phyloP scores from a whole-genome alignment of 371 early-diverging fungal species.

The Mortierella sp. region DNA sequence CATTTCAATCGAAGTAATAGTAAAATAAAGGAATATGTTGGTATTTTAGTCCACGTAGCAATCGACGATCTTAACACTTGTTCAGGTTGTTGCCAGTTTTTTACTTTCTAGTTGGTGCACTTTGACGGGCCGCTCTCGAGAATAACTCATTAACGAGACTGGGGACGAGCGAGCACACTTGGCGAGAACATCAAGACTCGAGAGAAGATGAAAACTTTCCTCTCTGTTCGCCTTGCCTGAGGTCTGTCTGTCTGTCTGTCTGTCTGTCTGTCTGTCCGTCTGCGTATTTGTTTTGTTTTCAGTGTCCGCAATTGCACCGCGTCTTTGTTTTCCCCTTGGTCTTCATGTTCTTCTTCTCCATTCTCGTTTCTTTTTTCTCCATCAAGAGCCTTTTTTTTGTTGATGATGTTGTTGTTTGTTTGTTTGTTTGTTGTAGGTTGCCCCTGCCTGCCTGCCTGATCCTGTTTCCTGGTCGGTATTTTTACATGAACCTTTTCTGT shows the following conservation, averaged over 20 bases:
- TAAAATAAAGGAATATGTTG: background rate
- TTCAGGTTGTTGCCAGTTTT: background rate
- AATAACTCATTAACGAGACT: background rate
- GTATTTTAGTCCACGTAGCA: background rate
- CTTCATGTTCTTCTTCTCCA: background rate
- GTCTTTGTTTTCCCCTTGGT: conserved; percentile 1
- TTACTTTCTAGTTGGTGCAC: background rate
- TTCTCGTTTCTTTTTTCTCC: background rate
- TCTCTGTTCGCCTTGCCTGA: too few relatives aligned
- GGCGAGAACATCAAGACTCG: background rate
- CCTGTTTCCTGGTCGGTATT: background rate
- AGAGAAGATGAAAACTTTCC: background rate
- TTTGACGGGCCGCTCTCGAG: background rate
- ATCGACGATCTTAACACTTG: background rate
- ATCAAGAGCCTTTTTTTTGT: background rate
- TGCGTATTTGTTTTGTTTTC: conserved; percentile 2
- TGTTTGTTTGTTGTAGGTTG: too few relatives aligned
- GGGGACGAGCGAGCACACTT: background rate
- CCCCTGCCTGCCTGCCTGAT: background rate
- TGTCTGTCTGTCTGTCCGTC: background rate
- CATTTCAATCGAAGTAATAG: background rate
- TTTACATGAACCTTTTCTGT: background rate
- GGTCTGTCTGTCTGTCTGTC: background rate
- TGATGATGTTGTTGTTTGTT: too few relatives aligned
- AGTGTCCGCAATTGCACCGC: conserved; percentile 12